Evolutionary conservation across 2,329 filamentous ascomycete species (phyloP).

Genomic region (Microdochium trichocladiopsis): DNA sequence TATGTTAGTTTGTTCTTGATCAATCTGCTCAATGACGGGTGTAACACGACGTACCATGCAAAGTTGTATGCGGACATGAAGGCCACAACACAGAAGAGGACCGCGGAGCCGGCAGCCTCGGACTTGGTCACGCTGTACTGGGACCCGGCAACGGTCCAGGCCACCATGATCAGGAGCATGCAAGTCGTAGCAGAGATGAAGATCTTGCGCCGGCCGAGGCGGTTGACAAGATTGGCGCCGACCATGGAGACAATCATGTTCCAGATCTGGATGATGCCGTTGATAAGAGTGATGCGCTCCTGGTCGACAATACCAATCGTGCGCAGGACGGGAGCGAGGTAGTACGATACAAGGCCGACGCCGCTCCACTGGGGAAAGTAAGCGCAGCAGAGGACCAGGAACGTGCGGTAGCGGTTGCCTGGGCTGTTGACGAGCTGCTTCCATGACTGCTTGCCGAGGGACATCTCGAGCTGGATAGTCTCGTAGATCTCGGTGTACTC

Average conservation of each 20-base stretch:
- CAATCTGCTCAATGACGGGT: no score
- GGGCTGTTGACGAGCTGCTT: constrained; percentile 28
- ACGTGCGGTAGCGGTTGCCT: constrained; percentile 35
- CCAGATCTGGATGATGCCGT: constrained; percentile 20
- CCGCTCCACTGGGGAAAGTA: constrained; percentile 15
- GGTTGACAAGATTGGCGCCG: not conserved
- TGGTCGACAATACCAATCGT: constrained; percentile 16
- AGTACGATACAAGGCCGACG: constrained; percentile 21
- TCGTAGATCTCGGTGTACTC: constrained; percentile 47
- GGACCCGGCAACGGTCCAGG: constrained; percentile 35
- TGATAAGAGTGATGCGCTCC: constrained; percentile 22
- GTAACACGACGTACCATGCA: no score
- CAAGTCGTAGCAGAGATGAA: constrained; percentile 11
- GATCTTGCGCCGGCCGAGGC: not conserved
- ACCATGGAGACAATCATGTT: constrained; percentile 2
- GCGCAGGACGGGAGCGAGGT: constrained; percentile 21
- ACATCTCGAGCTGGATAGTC: constrained; percentile 55
- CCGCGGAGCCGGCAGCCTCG: constrained; percentile 9
- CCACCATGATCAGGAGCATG: constrained; percentile 54
- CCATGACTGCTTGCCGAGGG: constrained; percentile 45
- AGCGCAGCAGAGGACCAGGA: constrained; percentile 5
- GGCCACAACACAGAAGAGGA: constrained; percentile 13
- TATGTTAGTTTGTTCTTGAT: no score
- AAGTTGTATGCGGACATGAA: constrained; percentile 10
- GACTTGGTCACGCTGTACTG: constrained; percentile 2